These are phyloP conservation scores for Neurospora discreta DNA, from an alignment of 495 filamentous ascomycete genomes.

Conservation along the genomic window DNA sequence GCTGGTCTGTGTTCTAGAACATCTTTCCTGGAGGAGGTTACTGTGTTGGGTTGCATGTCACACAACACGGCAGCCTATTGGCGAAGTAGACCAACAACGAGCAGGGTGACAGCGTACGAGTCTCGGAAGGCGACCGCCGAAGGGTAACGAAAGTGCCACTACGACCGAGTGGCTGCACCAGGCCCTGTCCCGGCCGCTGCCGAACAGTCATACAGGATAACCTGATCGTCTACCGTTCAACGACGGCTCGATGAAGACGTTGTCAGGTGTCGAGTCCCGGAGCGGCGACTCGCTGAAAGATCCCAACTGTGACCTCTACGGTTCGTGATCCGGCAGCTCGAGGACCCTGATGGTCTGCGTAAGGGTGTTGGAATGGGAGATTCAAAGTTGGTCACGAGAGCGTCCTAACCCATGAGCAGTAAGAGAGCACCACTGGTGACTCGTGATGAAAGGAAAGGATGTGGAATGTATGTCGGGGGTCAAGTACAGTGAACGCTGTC, in stretches of 20 bases:
- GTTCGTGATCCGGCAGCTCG: background rate
- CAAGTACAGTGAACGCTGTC: background rate
- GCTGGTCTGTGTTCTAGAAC: background rate
- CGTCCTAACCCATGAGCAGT: background rate
- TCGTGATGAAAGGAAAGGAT: background rate
- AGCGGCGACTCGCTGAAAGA: background rate
- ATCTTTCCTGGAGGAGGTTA: background rate
- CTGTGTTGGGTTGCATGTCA: background rate
- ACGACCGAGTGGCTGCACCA: constrained; percentile 17
- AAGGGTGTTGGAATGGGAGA: background rate
- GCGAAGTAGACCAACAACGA: background rate
- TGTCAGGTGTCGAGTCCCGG: background rate
- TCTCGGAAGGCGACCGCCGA: background rate
- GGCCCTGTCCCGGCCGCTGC: constrained; percentile 14
- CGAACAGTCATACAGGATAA: background rate
- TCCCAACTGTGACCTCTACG: background rate
- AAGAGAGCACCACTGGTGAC: background rate
- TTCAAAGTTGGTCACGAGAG: background rate
- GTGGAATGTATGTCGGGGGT: background rate
- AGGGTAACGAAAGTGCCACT: constrained; percentile 2
- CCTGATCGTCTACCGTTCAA: background rate
- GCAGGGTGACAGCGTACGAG: background rate
- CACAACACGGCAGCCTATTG: background rate
- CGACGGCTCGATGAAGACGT: background rate
- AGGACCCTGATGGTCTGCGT: background rate